phyloP scores from a whole-genome alignment of 75 land plant genomes.

The Sequoiadendron giganteum region DNA sequence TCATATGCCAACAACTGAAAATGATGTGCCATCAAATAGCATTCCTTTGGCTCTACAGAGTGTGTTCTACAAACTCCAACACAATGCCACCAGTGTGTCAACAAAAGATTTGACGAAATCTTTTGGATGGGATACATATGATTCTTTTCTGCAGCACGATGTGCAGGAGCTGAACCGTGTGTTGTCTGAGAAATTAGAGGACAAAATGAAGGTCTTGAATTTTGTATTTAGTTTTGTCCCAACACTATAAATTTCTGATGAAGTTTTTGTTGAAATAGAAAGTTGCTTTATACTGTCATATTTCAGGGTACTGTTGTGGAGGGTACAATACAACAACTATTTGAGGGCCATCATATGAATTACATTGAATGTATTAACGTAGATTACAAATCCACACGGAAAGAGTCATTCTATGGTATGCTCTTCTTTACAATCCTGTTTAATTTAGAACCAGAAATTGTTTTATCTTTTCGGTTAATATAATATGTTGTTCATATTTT shows the following conservation, averaged over 20 bases:
- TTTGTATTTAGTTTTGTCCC: not conserved
- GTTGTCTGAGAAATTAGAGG: slow-evolving; percentile 59
- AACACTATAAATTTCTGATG: not conserved
- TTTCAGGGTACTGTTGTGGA: slow-evolving; percentile 71
- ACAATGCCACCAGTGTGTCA: slow-evolving; percentile 70
- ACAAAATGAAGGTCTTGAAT: slow-evolving; percentile 64
- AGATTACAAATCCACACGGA: slow-evolving; percentile 67
- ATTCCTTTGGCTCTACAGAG: slow-evolving; percentile 54
- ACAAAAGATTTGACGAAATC: slow-evolving; percentile 76
- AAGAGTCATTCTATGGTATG: slow-evolving; percentile 81
- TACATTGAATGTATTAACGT: slow-evolving; percentile 79
- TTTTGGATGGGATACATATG: slow-evolving; percentile 62
- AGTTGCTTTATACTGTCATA: not conserved
- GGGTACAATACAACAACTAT: slow-evolving; percentile 71
- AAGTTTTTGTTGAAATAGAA: not conserved
- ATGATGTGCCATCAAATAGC: slow-evolving; percentile 52
- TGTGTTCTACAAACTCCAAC: slow-evolving; percentile 57
- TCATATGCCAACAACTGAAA: slow-evolving; percentile 63
- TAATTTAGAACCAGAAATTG: not conserved
- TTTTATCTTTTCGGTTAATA: not conserved
- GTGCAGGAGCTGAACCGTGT: slow-evolving; percentile 76
- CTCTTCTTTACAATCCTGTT: not conserved
- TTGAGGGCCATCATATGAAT: slow-evolving; percentile 78
- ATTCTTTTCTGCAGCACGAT: slow-evolving; percentile 66
- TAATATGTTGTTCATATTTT: slow-evolving; percentile 2